phyloP scores from a whole-genome alignment of 2,329 filamentous ascomycete genomes.

The Ophiocordyceps camponoti-saundersi region DNA sequence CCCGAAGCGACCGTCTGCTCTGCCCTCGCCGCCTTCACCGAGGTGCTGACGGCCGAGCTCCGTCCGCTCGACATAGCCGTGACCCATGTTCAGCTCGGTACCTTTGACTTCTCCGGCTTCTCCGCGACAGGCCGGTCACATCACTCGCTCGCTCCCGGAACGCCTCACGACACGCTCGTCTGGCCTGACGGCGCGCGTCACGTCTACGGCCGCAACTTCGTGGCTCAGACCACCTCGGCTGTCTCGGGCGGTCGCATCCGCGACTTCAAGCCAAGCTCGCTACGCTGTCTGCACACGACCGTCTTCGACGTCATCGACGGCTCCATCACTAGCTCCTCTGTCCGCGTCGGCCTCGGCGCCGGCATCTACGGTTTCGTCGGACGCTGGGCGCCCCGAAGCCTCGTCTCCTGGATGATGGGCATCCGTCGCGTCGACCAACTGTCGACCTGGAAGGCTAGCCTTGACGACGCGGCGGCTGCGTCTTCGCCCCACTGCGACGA shows the following conservation, averaged over 20 bases:
- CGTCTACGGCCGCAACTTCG: constrained; percentile 46
- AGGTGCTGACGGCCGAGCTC: constrained; percentile 66
- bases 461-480: constrained; percentile 11
- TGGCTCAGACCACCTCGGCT: constrained; percentile 34
- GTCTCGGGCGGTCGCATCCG: constrained; percentile 39
- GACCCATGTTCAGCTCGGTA: constrained; percentile 77
- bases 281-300: constrained; percentile 67
- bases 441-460: constrained; percentile 32
- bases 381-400: constrained; percentile 53
- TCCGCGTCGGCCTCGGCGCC: constrained; percentile 73
- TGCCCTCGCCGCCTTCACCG: constrained; percentile 72
- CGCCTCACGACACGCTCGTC: constrained; percentile 30
- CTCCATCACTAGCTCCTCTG: constrained; percentile 39
- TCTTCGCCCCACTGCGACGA: constrained; percentile 15
- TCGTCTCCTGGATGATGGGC: constrained; percentile 93
- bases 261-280: constrained; percentile 49
- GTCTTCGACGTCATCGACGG: constrained; percentile 79
- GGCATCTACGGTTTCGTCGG: constrained; percentile 75
- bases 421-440: constrained; percentile 45
- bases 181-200: constrained; percentile 47
- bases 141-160: constrained; percentile 11
- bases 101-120: constrained; percentile 66
- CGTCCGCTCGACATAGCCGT: constrained; percentile 60
- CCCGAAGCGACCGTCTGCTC: constrained; percentile 76
- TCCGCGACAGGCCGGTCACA: constrained; percentile 23